Evolutionary conservation across 805 yeast genomes (phyloP).

Genomic region (Candida sakaeoensis): DNA sequence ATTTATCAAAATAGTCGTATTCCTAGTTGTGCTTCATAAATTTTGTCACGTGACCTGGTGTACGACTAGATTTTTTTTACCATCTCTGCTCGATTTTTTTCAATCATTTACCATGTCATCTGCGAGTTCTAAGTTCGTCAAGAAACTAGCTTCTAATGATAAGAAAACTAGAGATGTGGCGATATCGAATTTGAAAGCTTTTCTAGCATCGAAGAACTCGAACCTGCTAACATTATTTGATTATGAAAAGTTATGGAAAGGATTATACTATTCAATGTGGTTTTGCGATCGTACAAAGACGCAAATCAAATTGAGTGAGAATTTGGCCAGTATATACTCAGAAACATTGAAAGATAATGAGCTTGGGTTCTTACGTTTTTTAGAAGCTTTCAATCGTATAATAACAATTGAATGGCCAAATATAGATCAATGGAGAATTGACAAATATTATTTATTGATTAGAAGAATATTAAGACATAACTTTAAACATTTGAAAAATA

Average conservation of each 20-base stretch:
- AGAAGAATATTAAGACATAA: constrained; percentile 71
- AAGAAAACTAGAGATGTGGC: constrained; percentile 74
- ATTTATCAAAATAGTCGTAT: too few relatives aligned
- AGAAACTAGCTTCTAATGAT: constrained; percentile 79
- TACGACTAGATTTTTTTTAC: neutral
- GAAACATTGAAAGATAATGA: constrained; percentile 27
- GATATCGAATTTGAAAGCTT: constrained; percentile 57
- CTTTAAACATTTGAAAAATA: constrained; percentile 50
- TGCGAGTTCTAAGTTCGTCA: constrained; percentile 55
- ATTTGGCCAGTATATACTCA: constrained; percentile 57
- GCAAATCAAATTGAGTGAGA: constrained; percentile 78
- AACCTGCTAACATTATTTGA: constrained; percentile 47
- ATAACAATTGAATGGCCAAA: constrained; percentile 78
- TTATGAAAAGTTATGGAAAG: constrained; percentile 88
- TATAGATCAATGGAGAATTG: constrained; percentile 82
- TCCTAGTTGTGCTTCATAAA: too few relatives aligned
- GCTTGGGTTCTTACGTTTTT: constrained; percentile 47
- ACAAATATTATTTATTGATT: constrained; percentile 77
- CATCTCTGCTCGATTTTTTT: neutral
- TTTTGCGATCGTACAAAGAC: constrained; percentile 90
- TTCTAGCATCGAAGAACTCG: constrained; percentile 41
- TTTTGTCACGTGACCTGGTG: neutral
- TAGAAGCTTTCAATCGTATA: constrained; percentile 77
- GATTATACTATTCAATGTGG: constrained; percentile 96
- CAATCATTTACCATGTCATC: constrained; percentile 12